phyloP scores from a whole-genome alignment of 257 asterid species.

The Cynanchum wilfordii region DNA sequence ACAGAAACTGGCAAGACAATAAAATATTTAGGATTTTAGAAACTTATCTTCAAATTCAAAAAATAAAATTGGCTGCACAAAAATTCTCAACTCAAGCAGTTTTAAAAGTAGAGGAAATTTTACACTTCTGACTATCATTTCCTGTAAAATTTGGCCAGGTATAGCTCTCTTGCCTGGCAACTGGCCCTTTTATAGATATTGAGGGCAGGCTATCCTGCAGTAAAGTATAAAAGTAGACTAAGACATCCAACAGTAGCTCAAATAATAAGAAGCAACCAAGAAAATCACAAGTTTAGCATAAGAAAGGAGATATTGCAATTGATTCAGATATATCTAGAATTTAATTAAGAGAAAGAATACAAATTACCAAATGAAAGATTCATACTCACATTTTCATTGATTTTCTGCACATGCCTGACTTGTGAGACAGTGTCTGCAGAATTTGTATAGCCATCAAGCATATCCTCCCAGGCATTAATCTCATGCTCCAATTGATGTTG shows the following conservation, averaged over 20 bases:
- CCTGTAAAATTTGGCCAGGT: constrained; percentile 30
- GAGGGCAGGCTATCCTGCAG: constrained; percentile 27
- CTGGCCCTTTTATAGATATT: constrained; percentile 15
- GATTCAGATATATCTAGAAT: not conserved
- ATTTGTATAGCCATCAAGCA: constrained; percentile 38
- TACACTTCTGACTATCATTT: constrained; percentile 39
- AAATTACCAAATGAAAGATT: constrained; percentile 4
- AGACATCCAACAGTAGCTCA: not conserved
- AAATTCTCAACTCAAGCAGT: constrained; percentile 1
- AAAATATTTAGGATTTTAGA: constrained; percentile 20
- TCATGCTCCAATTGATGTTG: constrained; percentile 36
- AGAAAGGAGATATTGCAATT: not conserved
- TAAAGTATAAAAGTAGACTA: not conserved
- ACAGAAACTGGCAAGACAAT: constrained; percentile 40
- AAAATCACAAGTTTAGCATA: not conserved
- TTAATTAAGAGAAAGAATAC: not conserved
- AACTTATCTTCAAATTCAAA: constrained; percentile 7
- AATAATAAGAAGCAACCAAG: not conserved
- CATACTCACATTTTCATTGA: constrained; percentile 34
- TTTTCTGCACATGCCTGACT: constrained; percentile 21
- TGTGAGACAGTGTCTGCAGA: constrained; percentile 34
- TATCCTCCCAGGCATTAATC: constrained; percentile 51
- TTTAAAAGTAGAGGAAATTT: constrained; percentile 21
- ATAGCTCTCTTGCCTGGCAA: constrained; percentile 17
- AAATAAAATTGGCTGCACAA: constrained; percentile 11